Evolutionary conservation across 306 rosid species (phyloP).

Genomic region (Oxytropis ochrocephala): DNA sequence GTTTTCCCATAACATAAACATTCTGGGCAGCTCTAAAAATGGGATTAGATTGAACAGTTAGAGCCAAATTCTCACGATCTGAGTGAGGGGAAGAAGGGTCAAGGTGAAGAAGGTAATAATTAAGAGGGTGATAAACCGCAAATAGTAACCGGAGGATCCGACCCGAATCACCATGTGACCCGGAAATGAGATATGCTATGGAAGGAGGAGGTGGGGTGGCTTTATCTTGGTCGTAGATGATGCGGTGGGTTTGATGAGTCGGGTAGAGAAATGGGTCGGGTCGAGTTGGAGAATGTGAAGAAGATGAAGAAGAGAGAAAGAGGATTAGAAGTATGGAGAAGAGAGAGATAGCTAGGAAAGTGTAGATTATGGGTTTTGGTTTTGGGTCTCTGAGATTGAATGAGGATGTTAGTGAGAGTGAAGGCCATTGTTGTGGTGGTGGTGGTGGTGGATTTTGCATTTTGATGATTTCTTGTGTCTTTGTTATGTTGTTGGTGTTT

Average conservation of each 20-base stretch:
- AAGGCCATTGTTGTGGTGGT: not conserved
- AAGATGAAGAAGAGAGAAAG: constrained; percentile 8
- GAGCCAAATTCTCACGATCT: constrained; percentile 63
- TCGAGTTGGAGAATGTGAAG: not conserved
- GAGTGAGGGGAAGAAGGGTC: constrained; percentile 58
- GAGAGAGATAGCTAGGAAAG: constrained; percentile 44
- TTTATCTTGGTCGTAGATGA: constrained; percentile 28
- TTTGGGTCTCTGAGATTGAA: constrained; percentile 47
- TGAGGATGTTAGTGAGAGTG: not conserved
- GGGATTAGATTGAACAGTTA: constrained; percentile 44
- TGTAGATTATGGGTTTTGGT: constrained; percentile 45
- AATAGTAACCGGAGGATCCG: constrained; percentile 57
- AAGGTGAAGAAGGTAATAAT: constrained; percentile 77
- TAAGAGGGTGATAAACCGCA: constrained; percentile 67
- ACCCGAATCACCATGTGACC: constrained; percentile 48
- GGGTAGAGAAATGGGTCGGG: constrained; percentile 79
- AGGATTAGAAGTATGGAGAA: constrained; percentile 36
- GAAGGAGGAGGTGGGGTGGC: constrained; percentile 54
- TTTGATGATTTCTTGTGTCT: not conserved
- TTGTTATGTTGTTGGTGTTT: no score
- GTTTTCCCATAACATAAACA: constrained; percentile 71
- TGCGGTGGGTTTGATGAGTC: constrained; percentile 36
- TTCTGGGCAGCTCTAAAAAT: constrained; percentile 82
- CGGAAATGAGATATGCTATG: constrained; percentile 67
- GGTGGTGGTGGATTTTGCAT: constrained; percentile 14